These are phyloP conservation scores for Styphnolobium japonicum DNA, from an alignment of 306 rosid genomes.

Conservation along the genomic window DNA sequence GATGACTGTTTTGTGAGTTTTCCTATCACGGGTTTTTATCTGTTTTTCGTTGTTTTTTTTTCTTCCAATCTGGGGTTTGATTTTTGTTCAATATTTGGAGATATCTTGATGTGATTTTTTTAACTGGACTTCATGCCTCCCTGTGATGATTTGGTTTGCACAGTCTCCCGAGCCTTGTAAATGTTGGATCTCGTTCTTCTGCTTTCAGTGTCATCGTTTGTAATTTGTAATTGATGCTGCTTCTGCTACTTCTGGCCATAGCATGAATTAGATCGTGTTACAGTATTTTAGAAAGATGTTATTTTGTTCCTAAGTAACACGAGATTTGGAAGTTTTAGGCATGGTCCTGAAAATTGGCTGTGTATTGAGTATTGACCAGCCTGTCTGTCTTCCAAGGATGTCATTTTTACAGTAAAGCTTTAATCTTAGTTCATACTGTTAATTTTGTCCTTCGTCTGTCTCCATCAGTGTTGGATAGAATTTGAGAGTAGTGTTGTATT, in stretches of 20 bases:
- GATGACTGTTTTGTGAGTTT: conserved; percentile 84
- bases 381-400: not conserved
- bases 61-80: not conserved
- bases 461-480: not conserved
- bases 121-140: not conserved
- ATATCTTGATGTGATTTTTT: conserved; percentile 11
- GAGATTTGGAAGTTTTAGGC: not conserved
- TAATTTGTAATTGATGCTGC: not conserved
- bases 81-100: not conserved
- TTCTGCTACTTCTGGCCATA: not conserved
- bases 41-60: not conserved
- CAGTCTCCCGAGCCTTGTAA: not conserved
- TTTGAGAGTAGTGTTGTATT: not conserved
- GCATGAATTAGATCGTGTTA: not conserved
- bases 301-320: not conserved
- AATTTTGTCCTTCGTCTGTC: not conserved
- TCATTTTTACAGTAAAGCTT: not conserved
- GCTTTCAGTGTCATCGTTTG: not conserved
- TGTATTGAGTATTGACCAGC: not conserved
- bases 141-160: not conserved
- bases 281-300: not conserved
- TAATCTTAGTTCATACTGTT: not conserved
- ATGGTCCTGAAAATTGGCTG: not conserved
- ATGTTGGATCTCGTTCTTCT: conserved; percentile 16
- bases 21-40: not conserved